phyloP scores from a whole-genome alignment of 352 stramenopile genomes.

The Peronospora farinosa region DNA sequence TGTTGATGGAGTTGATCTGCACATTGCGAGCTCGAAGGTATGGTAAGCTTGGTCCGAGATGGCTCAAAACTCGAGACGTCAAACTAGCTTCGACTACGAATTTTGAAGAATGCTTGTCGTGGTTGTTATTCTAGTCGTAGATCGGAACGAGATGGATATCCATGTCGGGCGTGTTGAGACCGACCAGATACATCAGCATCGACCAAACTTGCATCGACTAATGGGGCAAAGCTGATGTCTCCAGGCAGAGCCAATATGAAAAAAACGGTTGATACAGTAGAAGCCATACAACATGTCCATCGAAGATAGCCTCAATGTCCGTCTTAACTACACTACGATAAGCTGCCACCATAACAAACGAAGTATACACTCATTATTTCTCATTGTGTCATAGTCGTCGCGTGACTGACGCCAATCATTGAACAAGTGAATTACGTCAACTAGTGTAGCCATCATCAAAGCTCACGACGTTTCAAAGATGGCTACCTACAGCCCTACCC shows the following conservation, averaged over 20 bases:
- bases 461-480: neutral
- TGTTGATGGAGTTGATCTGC: slow-evolving; percentile 85
- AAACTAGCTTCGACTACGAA: slow-evolving; percentile 68
- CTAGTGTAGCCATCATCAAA: neutral
- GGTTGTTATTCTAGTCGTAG: slow-evolving; percentile 82
- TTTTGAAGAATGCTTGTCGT: slow-evolving; percentile 81
- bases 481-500: neutral
- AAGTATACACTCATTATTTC: too few species aligned
- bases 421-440: neutral
- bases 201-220: slow-evolving; percentile 53
- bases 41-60: slow-evolving; percentile 76
- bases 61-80: slow-evolving; percentile 67
- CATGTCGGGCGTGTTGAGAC: slow-evolving; percentile 42
- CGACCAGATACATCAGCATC: slow-evolving; percentile 49
- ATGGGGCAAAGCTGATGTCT: slow-evolving; percentile 59
- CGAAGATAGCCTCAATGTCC: slow-evolving; percentile 44
- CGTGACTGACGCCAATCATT: neutral
- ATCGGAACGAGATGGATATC: slow-evolving; percentile 90
- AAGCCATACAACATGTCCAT: slow-evolving; percentile 81
- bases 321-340: slow-evolving; percentile 66
- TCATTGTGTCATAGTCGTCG: too few species aligned
- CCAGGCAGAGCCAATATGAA: slow-evolving; percentile 52
- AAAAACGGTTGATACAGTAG: slow-evolving; percentile 72
- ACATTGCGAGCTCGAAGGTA: slow-evolving; percentile 82
- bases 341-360: too few species aligned